Base-by-base conservation (phyloP, 352 stramenopile species). In the Globisporangium emineosum region DNA sequence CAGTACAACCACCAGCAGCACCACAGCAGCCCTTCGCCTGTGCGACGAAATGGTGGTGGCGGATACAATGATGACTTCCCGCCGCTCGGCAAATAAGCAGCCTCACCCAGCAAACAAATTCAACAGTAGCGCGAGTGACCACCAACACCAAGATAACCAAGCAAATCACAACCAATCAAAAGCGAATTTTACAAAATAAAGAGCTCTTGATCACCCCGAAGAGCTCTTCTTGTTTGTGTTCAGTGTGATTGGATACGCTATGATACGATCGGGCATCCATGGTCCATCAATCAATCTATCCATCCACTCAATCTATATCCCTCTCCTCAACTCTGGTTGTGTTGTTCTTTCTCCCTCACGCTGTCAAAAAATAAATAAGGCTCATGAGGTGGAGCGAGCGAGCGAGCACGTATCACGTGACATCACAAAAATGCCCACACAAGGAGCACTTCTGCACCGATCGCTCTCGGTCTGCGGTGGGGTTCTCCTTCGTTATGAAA, bases 1-100 rank as follows among this genome's bases (percentile, higher is more conserved):
- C 54, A 57, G 29, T 49, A 60, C 29, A 42, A 63, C n/a, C 33
- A 43, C 25, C 27, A 60, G 43, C 49, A 63, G 21, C 23, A 62
- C 17, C 33, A 45, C 25, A 62, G 54, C 45, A 67, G 33, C 37
- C 33, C 62, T 56, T 62, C 55, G 5, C 45, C 69, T 55, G 67
- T 45, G 57, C 68, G 65, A 40, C 32, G 59, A 40, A 73, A 45
- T 35, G 59, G 43, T 35, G 59, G 43, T 17, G 74, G 66, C 15
- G 75, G 66, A 29, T 91, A 91, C 62, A 76, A 91, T 23, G 80
- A 90, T 30, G 82, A 90, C 40, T 93, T 93, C 57, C 81, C 84
- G 29, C 84, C 84, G 19, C 71, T 93, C 7, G 77, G 81, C 43
- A 82, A 88, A 62, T 89, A 78, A 72, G 37, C 13, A 27, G 17